Evolutionary conservation across 331 rosid species (phyloP).

Genomic region (Pyracantha coccinea): DNA sequence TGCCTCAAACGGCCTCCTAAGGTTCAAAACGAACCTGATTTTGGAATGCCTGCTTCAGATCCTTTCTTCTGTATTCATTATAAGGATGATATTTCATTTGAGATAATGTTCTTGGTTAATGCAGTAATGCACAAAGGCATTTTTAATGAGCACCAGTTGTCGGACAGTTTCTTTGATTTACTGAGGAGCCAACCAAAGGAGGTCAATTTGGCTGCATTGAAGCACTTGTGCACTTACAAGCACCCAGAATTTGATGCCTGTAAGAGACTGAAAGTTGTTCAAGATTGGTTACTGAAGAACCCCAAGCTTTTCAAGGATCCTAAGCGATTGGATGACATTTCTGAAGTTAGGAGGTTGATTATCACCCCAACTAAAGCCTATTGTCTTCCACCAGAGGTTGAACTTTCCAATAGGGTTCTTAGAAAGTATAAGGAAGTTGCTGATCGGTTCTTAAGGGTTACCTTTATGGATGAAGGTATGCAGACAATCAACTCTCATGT

Average conservation of each 20-base stretch:
- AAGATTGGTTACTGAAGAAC: slow-evolving; percentile 63
- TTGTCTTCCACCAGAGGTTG: slow-evolving; percentile 77
- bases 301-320: slow-evolving; percentile 64
- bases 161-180: slow-evolving; percentile 45
- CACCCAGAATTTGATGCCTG: slow-evolving; percentile 60
- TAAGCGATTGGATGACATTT: slow-evolving; percentile 48
- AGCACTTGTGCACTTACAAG: slow-evolving; percentile 55
- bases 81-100: slow-evolving; percentile 47
- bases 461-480: slow-evolving; percentile 97
- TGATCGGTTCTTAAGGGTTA: slow-evolving; percentile 78
- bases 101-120: slow-evolving; percentile 63
- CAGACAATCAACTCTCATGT: slow-evolving; percentile 52
- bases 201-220: slow-evolving; percentile 75
- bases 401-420: slow-evolving; percentile 82
- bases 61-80: slow-evolving; percentile 49
- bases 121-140: slow-evolving; percentile 70
- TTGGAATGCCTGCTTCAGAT: slow-evolving; percentile 42
- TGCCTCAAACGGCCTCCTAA: slow-evolving; percentile 24
- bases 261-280: slow-evolving; percentile 51
- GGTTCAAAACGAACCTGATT: slow-evolving; percentile 54
- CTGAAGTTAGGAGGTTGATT: slow-evolving; percentile 66
- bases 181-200: slow-evolving; percentile 53
- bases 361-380: slow-evolving; percentile 89
- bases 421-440: slow-evolving; percentile 61
- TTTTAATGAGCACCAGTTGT: slow-evolving; percentile 61